Base-by-base conservation (phyloP, 1,139 yeast species). In the Lodderomyces pseudojiufengensis region DNA sequence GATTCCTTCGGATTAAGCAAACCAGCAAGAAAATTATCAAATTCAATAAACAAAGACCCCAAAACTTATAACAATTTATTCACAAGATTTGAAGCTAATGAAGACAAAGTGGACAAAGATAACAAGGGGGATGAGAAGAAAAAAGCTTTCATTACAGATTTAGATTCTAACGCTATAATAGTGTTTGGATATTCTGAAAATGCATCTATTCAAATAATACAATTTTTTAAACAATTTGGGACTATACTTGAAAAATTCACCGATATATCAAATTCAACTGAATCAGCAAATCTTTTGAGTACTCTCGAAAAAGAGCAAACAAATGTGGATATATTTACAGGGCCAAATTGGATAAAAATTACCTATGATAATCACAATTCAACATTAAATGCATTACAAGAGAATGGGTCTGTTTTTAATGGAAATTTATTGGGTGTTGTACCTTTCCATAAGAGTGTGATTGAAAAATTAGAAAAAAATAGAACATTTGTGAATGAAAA, bases 131-230 rank as follows among this genome's bases (percentile, higher is more conserved):
- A 29, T 4, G 22, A 20, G 12, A 5, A 11, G 3, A 32, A 32
- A 22, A 13, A n/a, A 10, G 4, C 21, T 5, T 15, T 14, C 6
- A 10, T 11, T 56, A 35, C 58, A 61, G 14, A 24, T 27, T 35
- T 25, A 13, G 28, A 28, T 23, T 85, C 78, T 41, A 67, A 78
- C 32, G 86, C 95, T 0, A 84, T 92, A 2, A 63, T 88, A 29
- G 87, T 90, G 9, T 88, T 86, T 60, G 97, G 97, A 1, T 90
- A 86, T 56, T 88, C 95, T 1, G 92, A 90, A 50, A 69, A 78
- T 3, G 66, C 81, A 45, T 78, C 94, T 4, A 70, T 73, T 31
- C 73, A 75, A 28, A 78, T 92, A 1, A 73, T 92, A 31, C 75
- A 76, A 35, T 86, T 82, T 57, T 92, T 90, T 52, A 71, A 81